Base-by-base conservation (phyloP, 495 filamentous ascomycete genomes). In the Penicillium maclennaniae region DNA sequence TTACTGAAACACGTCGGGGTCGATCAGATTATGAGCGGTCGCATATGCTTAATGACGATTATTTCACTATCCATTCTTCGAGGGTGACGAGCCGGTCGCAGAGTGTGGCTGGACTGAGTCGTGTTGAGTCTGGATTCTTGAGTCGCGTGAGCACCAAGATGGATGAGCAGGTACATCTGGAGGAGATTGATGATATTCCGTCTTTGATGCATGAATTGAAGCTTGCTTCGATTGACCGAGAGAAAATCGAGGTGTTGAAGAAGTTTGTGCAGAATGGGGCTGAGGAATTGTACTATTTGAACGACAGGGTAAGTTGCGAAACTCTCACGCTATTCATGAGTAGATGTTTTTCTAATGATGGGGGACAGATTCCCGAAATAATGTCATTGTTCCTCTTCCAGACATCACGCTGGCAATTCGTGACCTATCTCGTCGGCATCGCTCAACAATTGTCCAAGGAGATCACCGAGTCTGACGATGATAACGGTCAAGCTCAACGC, bases 381-480 rank as follows among this genome's bases (percentile, higher is more conserved):
- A 92, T 97, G 87, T 65, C 80, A 2, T 70, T 85, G 53, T 90
- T 97, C 68, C 78, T 97, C 39, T 97, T 95, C 67, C 92, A 97
- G 69, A 81, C 85, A 17, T 95, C 91, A 0, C 82, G 91, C 28
- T 82, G 88, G 59, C 84, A 88, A 46, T 78, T 97, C 4, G 72
- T 96, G 9, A 71, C 80, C 1, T 74, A 79, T 43, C 71, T 99
- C n/a, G 78, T 84, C 41, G 63, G 79, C 36, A 69, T 79, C 17
- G 79, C 87, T 50, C 79, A 90, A 49, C 70, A 81, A 2, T 47
- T 72, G 3, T 64, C 66, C 21, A 16, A 61, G 12, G 36, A 51
- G 23, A 34, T 39, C 19, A 25, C 62, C 6, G 55, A 69, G 17
- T 48, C 53, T 5, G 57, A 63, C 4, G 59, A 59, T 17, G 65